Conservation (phyloP, 148 eudicot genomes). For the Pouteria glomerata region DNA sequence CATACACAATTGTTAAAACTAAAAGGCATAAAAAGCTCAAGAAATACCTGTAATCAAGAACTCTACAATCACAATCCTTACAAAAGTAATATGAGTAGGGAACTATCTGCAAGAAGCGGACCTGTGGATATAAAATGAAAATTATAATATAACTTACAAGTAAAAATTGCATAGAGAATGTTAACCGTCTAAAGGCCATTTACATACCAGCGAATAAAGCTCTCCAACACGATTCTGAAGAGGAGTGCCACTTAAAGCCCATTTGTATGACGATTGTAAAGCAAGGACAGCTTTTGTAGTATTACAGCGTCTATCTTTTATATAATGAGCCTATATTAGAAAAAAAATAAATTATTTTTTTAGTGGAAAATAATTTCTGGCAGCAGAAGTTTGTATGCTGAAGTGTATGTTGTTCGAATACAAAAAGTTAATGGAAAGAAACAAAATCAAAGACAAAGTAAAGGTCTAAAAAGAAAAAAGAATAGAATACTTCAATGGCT, state of each 20-base stretch:
- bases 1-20: background rate
- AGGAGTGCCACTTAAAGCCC: slow-evolving; percentile 99
- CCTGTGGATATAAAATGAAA: slow-evolving; percentile 34
- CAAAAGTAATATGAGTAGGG: slow-evolving; percentile 88
- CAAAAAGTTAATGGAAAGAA: background rate
- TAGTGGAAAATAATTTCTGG: background rate
- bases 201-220: slow-evolving; percentile 83
- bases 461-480: background rate
- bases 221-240: slow-evolving; percentile 98
- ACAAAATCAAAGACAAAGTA: background rate
- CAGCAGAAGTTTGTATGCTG: background rate
- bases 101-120: slow-evolving; percentile 73
- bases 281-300: slow-evolving; percentile 89
- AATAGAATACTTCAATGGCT: slow-evolving; percentile 20
- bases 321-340: slow-evolving; percentile 67
- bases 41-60: slow-evolving; percentile 70
- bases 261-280: slow-evolving; percentile 74
- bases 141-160: background rate
- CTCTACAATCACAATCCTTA: slow-evolving; percentile 92
- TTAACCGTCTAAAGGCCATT: background rate
- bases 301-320: slow-evolving; percentile 76
- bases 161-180: background rate
- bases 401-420: no score
- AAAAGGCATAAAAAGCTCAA: background rate
- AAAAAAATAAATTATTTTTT: background rate